A percentile compares a stretch with the other conserved stretches of the same genome.
Conservation (phyloP, 2,329 filamentous ascomycete species). For the Alternaria atra region DNA sequence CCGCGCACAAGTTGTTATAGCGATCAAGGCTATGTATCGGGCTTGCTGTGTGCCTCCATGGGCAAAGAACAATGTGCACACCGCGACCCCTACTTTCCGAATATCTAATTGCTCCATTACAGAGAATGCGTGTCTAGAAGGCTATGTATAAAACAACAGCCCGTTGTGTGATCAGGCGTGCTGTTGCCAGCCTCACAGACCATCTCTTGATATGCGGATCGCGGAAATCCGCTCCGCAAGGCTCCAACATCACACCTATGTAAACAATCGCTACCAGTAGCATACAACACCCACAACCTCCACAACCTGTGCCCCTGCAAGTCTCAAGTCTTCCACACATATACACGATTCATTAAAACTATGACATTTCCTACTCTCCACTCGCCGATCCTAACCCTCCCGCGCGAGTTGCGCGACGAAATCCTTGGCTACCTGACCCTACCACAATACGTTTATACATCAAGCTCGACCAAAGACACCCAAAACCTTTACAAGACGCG, state of each 20-base stretch:
- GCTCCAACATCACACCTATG: not conserved
- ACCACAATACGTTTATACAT: constrained; percentile 35
- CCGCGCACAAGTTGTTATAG: not conserved
- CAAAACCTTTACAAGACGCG: constrained; percentile 17
- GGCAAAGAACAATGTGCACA: not conserved
- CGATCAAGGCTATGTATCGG: not conserved
- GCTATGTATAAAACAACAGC: not conserved
- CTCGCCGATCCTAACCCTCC: constrained; percentile 28
- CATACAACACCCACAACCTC: not conserved
- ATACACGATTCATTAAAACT: not conserved
- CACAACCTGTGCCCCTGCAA: not conserved
- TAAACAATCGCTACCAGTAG: not conserved
- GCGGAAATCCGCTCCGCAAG: constrained; percentile 9
- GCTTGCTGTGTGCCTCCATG: not conserved
- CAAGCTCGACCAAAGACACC: constrained; percentile 24
- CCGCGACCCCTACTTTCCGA: not conserved
- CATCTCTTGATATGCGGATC: not conserved
- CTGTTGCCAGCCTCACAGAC: not conserved
- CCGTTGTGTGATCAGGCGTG: not conserved
- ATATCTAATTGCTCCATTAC: not conserved
- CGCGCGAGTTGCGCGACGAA: constrained; percentile 41
- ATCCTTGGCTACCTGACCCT: constrained; percentile 33
- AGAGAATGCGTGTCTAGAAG: not conserved
- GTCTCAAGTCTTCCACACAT: not conserved
- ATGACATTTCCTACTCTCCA: not conserved